Evolutionary conservation across 2,329 filamentous ascomycete genomes (phyloP), one percentile per base, ranked within the genome.

Genomic region (Penicillium sp.): DNA sequence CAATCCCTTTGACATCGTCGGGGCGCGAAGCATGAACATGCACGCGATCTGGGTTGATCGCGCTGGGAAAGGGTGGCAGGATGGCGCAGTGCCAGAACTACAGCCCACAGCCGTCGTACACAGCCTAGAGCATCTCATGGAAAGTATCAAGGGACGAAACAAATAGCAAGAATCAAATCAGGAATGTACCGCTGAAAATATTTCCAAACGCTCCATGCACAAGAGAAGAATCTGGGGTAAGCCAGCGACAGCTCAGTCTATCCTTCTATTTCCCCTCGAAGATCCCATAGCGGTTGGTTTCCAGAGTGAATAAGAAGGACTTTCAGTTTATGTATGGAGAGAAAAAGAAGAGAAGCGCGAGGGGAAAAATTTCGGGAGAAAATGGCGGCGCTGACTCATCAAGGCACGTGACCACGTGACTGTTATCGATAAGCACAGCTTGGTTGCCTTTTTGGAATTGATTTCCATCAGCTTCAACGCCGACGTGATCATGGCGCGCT

Each of bases 1-100:
- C 1, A 88, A 88, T 55, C 79, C 84, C 2, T 88, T 88, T 56
- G 84, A 88, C 56, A 66, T 83, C 11, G 72, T 79, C 0, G 84
- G 84, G 0, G 79, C 82, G 1, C 71, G 70, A 43, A 69, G 69
- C 1, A 69, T 72, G 4, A 82, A 82, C 0, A 65, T 86, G 64
- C 71, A 74, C 50, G 74, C 78, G 15, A 77, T 72, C 9, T 87
- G 80, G 78, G 74, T 88, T 4, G 80, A 86, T 63, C 67, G 83
- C 16, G 60, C 56, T 10, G 74, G 75, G 0, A 68, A 61, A 6
- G 81, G 81, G 2, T 87, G 83, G 83, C 66, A 72, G 43, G 84
- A 88, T 64, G 64, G 62, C 7, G 61, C 84, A 30, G 72, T 74
- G 3, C 69, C 69, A 5, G 63, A 51, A 4, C 56, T 67, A 11